phyloP scores from a whole-genome alignment of 805 yeast species.

The Hanseniaspora jakobsenii region DNA sequence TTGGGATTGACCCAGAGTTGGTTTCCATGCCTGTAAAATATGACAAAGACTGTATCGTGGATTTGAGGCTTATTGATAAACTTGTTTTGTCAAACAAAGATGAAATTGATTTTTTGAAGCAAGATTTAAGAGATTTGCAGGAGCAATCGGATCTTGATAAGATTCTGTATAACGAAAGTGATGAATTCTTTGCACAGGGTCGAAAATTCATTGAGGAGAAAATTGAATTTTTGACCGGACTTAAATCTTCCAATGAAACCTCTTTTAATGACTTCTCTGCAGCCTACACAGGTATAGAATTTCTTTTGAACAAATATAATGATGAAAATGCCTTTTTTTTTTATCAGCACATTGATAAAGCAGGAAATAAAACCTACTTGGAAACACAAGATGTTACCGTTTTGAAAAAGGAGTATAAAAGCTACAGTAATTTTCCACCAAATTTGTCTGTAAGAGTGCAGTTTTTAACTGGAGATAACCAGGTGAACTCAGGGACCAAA shows the following conservation, averaged over 20 bases:
- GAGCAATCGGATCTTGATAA: slow-evolving; percentile 46
- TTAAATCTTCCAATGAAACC: slow-evolving; percentile 15
- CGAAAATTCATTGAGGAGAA: slow-evolving; percentile 27
- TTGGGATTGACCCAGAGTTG: slow-evolving; percentile 31
- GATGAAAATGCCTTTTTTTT: slow-evolving; percentile 48
- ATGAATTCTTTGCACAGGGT: slow-evolving; percentile 44
- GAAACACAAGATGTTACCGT: slow-evolving; percentile 73
- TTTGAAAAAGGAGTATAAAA: slow-evolving; percentile 47
- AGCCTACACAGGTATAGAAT: slow-evolving; percentile 17
- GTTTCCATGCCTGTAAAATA: slow-evolving; percentile 19
- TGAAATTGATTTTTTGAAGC: slow-evolving; percentile 40
- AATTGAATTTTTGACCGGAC: slow-evolving; percentile 34
- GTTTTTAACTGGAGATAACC: slow-evolving; percentile 51
- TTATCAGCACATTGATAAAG: slow-evolving; percentile 65
- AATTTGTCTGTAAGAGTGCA: slow-evolving; percentile 51
- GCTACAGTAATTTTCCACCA: slow-evolving; percentile 58
- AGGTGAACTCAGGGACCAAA: slow-evolving; percentile 5
- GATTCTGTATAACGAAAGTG: slow-evolving; percentile 48
- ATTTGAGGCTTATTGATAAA: slow-evolving; percentile 15
- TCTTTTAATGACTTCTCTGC: slow-evolving; percentile 16
- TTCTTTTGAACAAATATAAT: slow-evolving; percentile 21
- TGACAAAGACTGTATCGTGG: slow-evolving; percentile 45
- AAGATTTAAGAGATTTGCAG: slow-evolving; percentile 46
- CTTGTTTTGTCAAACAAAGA: background rate
- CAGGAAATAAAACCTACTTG: slow-evolving; percentile 53